phyloP scores from a whole-genome alignment of 331 rosid species.

The Quercus phellos region DNA sequence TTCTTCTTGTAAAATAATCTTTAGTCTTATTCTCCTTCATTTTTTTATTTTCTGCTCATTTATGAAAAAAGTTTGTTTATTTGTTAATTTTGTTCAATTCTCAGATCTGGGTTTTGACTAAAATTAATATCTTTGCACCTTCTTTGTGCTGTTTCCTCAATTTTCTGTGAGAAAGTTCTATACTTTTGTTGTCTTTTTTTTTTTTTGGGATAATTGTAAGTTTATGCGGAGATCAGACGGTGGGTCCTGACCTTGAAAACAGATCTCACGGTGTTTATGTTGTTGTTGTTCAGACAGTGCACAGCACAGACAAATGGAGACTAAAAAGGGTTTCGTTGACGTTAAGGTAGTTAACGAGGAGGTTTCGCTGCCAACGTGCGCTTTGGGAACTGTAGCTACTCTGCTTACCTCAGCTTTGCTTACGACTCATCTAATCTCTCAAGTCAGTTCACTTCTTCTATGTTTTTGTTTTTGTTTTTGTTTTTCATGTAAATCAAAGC shows the following conservation, averaged over 20 bases:
- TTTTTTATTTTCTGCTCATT: background rate
- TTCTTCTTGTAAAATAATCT: background rate
- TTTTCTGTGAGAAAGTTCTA: too few relatives aligned
- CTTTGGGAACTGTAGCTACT: slow-evolving; percentile 42
- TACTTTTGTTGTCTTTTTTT: too few relatives aligned
- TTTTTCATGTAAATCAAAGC: too few relatives aligned
- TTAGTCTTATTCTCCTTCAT: background rate
- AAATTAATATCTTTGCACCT: background rate
- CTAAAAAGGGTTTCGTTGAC: background rate
- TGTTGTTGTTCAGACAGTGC: background rate
- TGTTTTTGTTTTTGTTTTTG: background rate
- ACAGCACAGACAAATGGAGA: slow-evolving; percentile 34
- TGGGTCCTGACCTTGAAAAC: too few relatives aligned
- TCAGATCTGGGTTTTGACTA: slow-evolving; percentile 20
- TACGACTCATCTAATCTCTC: slow-evolving; percentile 40
- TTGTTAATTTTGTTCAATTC: background rate
- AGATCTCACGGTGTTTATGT: too few relatives aligned
- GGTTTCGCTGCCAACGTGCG: slow-evolving; percentile 36
- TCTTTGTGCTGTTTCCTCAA: background rate
- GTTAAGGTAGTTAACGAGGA: slow-evolving; percentile 6
- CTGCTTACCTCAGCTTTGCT: slow-evolving; percentile 54
- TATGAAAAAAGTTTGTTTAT: background rate
- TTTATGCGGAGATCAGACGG: too few relatives aligned
- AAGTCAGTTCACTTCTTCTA: slow-evolving; percentile 30
- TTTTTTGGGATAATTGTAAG: too few relatives aligned